A percentile compares a stretch with the other conserved stretches of the same genome.
phyloP scores from a whole-genome alignment of 352 stramenopile species.

The Globisporangium echinulatum region DNA sequence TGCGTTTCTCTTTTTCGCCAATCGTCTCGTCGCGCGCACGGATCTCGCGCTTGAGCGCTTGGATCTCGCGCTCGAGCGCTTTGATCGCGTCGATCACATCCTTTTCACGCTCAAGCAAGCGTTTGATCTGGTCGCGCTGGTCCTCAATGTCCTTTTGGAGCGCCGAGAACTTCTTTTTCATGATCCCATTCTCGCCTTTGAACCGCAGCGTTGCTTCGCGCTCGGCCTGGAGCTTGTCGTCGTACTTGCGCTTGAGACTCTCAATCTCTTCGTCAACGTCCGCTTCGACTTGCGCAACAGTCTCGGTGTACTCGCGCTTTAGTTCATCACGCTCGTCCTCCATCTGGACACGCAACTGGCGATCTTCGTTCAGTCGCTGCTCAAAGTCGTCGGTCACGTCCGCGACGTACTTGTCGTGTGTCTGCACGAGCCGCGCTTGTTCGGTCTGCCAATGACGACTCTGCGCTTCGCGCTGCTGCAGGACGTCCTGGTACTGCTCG shows the following conservation, averaged over 20 bases:
- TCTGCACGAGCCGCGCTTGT: constrained; percentile 49
- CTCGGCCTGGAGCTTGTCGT: constrained; percentile 88
- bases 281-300: constrained; percentile 82
- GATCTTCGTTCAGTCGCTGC: constrained; percentile 85
- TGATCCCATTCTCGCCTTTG: constrained; percentile 95
- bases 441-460: constrained; percentile 63
- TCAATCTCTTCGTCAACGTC: constrained; percentile 93
- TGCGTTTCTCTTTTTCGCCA: constrained; percentile 94
- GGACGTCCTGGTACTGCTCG: constrained; percentile 85
- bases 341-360: constrained; percentile 69
- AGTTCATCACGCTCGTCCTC: constrained; percentile 85
- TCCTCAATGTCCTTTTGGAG: constrained; percentile 94
- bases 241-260: constrained; percentile 87
- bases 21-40: constrained; percentile 92
- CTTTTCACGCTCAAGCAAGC: constrained; percentile 88
- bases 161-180: constrained; percentile 95
- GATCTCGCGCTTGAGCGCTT: constrained; percentile 91
- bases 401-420: constrained; percentile 76
- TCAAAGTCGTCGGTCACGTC: constrained; percentile 91
- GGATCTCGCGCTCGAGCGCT: constrained; percentile 89
- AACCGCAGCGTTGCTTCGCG: constrained; percentile 89
- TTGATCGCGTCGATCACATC: constrained; percentile 91
- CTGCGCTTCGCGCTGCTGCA: constrained; percentile 84
- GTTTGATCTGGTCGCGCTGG: constrained; percentile 91
- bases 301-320: constrained; percentile 69